Conservation (phyloP, 805 yeast genomes). For the Yarrowia bubula region DNA sequence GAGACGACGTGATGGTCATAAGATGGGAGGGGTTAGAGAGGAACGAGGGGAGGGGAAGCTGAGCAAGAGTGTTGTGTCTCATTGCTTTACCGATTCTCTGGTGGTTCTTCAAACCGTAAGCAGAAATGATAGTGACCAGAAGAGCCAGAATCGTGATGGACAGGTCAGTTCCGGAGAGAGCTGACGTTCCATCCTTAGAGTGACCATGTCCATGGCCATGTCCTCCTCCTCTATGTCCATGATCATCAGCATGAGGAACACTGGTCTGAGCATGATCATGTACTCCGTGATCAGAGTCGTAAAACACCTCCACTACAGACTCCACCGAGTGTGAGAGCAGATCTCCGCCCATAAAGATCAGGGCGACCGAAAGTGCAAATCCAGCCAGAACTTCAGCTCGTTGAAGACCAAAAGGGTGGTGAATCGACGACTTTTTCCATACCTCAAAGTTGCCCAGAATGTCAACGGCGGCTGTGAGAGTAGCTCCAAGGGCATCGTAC, state of each 20-base stretch:
- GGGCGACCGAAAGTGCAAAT: constrained; percentile 79
- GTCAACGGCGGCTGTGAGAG: constrained; percentile 67
- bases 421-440: constrained; percentile 79
- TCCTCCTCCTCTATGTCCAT: constrained; percentile 29
- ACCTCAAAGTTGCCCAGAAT: constrained; percentile 88
- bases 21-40: constrained; percentile 37
- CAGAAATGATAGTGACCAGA: constrained; percentile 39
- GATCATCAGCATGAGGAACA: constrained; percentile 35
- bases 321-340: constrained; percentile 83
- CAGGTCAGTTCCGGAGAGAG: constrained; percentile 28
- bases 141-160: constrained; percentile 36
- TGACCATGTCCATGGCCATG: constrained; percentile 30
- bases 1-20: constrained; percentile 39
- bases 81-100: constrained; percentile 37
- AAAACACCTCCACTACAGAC: constrained; percentile 51
- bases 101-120: constrained; percentile 40
- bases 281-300: constrained; percentile 41
- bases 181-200: not conserved
- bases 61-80: constrained; percentile 28
- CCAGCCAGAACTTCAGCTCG: constrained; percentile 84
- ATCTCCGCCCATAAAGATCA: constrained; percentile 89
- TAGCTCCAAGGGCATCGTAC: constrained; percentile 79
- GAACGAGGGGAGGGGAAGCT: constrained; percentile 30
- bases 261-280: constrained; percentile 31
- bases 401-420: constrained; percentile 91